Evolutionary conservation across 1,284 basidiomycete genomes (phyloP), one percentile per base, ranked within the genome.

Genomic region (Xerocomus amazonicus): DNA sequence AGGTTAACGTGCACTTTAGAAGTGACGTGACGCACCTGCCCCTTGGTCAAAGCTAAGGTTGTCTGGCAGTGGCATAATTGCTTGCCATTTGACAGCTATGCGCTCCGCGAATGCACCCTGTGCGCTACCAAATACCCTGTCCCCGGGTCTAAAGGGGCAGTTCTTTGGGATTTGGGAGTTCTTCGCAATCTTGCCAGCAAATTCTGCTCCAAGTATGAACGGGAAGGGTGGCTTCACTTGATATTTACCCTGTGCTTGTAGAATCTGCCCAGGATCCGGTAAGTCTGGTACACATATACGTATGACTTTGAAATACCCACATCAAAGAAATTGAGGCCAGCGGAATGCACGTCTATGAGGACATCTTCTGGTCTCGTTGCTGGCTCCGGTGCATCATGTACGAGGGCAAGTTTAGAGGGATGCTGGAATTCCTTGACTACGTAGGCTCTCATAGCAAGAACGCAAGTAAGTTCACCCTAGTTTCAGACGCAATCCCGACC

Each of bases 211-310:
- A 7, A 92, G 78, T 9, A 83, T 75, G 71, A 93, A 96, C 0
- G 93, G 93, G 45, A 92, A 75, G 0, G 88, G 80, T 0, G 90
- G 91, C 63, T 93, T 85, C 52, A 71, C 72, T 67, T 97, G 92
- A 65, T 95, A 89, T 74, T 89, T 92, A 45, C 92, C 92, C 71
- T 93, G 89, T 1, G 85, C 73, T 73, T 92, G 90, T 23, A 94
- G 71, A 56, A 92, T 91, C 85, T 89, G 56, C 17, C 28, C 34
- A 33, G 35, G 45, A 13, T 13, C 23, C 6, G 29, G 28, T 44
- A 14, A 32, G 52, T 35, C 44, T 16, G 28, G 32, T 17, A 40
- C 6, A 17, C 33, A 10, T 32, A 26, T 9, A 16, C 17, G 43
- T 26, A 42, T 7, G 16, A 28, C 28, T 7, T 12, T 28, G 31